These are phyloP conservation scores for Chlorella sorokiniana DNA, from an alignment of 139 green algal species.

Conservation along the genomic window DNA sequence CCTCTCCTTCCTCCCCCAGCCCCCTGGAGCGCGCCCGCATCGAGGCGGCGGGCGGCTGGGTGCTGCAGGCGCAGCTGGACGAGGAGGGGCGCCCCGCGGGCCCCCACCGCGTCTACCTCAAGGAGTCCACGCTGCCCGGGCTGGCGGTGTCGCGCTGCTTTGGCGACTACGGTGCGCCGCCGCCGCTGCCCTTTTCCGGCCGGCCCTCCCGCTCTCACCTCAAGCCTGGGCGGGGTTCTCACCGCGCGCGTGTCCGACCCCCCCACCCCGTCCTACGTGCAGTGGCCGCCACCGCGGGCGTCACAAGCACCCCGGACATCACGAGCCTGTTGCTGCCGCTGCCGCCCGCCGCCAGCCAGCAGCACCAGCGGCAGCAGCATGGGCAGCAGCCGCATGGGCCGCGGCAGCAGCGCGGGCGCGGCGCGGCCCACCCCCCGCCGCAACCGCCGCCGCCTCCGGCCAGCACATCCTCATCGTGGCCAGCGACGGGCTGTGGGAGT, in stretches of 20 bases:
- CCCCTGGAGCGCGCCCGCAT: slow-evolving; percentile 29
- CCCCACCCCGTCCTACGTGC: too few species aligned
- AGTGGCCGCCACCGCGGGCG: slow-evolving; percentile 35
- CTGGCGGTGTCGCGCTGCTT: slow-evolving; percentile 60
- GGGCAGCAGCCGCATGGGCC: background rate
- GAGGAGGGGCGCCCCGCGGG: slow-evolving; percentile 8
- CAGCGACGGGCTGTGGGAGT: slow-evolving; percentile 56
- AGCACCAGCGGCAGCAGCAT: background rate
- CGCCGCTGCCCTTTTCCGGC: too few species aligned
- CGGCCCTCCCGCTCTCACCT: too few species aligned
- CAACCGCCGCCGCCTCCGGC: background rate
- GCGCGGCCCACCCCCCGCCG: background rate
- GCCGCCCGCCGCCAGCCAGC: background rate
- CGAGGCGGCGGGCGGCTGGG: slow-evolving; percentile 12
- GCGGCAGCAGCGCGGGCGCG: background rate
- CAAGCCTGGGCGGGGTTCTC: too few species aligned
- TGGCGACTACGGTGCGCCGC: slow-evolving; percentile 52
- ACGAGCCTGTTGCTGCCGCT: background rate
- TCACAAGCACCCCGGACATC: slow-evolving; percentile 53
- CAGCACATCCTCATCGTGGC: slow-evolving; percentile 46
- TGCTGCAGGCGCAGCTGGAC: slow-evolving; percentile 13
- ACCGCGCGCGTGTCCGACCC: too few species aligned
- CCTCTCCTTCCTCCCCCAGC: background rate
- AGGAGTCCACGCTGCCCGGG: slow-evolving; percentile 48
- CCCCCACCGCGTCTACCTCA: slow-evolving; percentile 61